A percentile compares a stretch with the other conserved stretches of the same genome.
Evolutionary conservation across 2,329 filamentous ascomycete genomes (phyloP).

Genomic region (Capronia epimyces): DNA sequence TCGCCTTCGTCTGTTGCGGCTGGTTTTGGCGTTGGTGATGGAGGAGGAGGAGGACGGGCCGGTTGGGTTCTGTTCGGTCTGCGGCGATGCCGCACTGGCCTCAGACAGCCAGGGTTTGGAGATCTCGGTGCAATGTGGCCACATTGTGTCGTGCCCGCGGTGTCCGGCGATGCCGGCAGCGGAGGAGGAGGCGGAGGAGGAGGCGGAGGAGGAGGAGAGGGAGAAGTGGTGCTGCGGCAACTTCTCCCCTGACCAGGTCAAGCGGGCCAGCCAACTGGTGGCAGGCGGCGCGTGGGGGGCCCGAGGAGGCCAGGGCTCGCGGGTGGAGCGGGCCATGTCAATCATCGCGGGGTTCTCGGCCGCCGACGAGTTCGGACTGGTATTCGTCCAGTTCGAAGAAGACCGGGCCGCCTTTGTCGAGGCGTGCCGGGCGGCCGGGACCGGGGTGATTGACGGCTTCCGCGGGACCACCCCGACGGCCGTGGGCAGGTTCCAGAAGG

Average conservation of each 20-base stretch:
- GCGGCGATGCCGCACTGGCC: neutral
- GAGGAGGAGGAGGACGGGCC: neutral
- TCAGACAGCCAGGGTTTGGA: conserved; percentile 31
- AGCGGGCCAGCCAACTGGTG: conserved; percentile 6
- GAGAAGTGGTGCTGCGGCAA: conserved; percentile 7
- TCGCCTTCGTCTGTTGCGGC: neutral
- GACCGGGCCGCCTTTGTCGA: conserved; percentile 12
- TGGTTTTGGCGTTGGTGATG: neutral
- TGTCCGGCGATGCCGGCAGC: neutral
- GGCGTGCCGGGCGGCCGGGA: conserved; percentile 9
- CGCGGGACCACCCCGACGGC: conserved; percentile 32
- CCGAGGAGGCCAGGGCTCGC: conserved; percentile 37
- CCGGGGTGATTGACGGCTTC: conserved; percentile 35
- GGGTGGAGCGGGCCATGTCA: conserved; percentile 44
- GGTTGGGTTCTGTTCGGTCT: neutral
- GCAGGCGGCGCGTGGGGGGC: neutral
- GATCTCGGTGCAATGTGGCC: conserved; percentile 49
- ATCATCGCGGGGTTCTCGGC: conserved; percentile 40
- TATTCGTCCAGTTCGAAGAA: conserved; percentile 48
- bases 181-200: no score
- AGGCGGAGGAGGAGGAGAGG: neutral
- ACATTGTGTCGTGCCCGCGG: conserved; percentile 32
- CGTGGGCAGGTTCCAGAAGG: conserved; percentile 40
- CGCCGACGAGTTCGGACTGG: conserved; percentile 46
- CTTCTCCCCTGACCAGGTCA: neutral